Evolutionary conservation across 1,139 yeast genomes (phyloP), one percentile per base, ranked within the genome.

Genomic region (Scheffersomyces insectosa): DNA sequence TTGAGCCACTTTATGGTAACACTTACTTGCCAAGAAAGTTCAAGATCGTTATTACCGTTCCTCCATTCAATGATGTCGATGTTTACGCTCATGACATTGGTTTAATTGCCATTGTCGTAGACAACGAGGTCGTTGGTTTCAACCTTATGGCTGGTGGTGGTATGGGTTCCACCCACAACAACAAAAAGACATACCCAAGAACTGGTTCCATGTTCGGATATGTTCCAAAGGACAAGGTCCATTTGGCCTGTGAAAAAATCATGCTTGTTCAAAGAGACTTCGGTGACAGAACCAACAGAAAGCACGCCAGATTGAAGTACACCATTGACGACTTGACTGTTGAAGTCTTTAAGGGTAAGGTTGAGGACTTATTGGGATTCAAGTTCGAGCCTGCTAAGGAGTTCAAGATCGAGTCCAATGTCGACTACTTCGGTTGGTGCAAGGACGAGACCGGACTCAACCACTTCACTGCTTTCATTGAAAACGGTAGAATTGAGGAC

Each of bases 151-250:
- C 85, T 50, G 99, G 98, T 65, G 99, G 98, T 72, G 99, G 98
- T 77, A 91, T 93, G 98, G 99, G 98, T 58, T 80, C 95, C 33
- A 93, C 98, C 29, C 99, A 93, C 68, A 91, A 91, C 75, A 93
- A 93, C 73, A 86, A 86, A 62, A 93, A 91, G 77, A 93, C 99
- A 0, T 93, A 93, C 60, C 99, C 99, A 56, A 82, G 98, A 72
- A 81, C 96, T 12, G 98, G 96, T 48, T 84, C 96, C 16, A 70
- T 83, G 68, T 79, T 91, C 54, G 99, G 98, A 30, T 93, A 70
- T 60, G 82, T 85, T 41, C 54, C 82, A 7, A 76, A 75, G 48
- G 91, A 85, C 42, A 79, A 89, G 63, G 77, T 88, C 42, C 83
- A 82, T 47, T 70, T 79, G 48, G 97, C 83, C 14, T 88, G 96